Conservation (phyloP, 805 yeast genomes). For the Ogataea saltuana region DNA sequence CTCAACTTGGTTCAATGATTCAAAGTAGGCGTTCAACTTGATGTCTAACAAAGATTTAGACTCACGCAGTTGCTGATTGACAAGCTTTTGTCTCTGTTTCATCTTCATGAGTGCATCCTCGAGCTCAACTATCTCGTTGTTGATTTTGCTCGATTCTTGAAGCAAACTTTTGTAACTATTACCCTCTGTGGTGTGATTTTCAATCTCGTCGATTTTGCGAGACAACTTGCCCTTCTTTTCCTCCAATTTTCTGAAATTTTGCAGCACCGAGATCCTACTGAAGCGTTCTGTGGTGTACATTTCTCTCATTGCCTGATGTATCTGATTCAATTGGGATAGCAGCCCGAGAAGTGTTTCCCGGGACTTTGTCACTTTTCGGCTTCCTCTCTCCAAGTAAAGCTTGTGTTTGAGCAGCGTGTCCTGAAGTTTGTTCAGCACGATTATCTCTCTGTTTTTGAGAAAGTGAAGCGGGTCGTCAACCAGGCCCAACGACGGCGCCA, state of each 20-base stretch:
- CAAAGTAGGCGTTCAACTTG: slow-evolving; percentile 45
- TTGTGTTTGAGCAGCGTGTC: slow-evolving; percentile 32
- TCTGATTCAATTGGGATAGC: slow-evolving; percentile 42
- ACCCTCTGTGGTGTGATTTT: slow-evolving; percentile 44
- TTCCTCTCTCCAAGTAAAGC: slow-evolving; percentile 36
- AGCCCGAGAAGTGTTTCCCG: slow-evolving; percentile 34
- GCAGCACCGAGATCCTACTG: slow-evolving; percentile 30
- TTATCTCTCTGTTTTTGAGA: slow-evolving; percentile 34
- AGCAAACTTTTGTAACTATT: slow-evolving; percentile 39
- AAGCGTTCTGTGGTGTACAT: slow-evolving; percentile 42
- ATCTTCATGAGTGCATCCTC: slow-evolving; percentile 38
- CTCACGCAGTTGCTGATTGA: slow-evolving; percentile 42
- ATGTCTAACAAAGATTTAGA: slow-evolving; percentile 54
- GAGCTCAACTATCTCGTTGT: slow-evolving; percentile 40
- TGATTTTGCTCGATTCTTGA: slow-evolving; percentile 36
- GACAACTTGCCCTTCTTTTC: slow-evolving; percentile 37
- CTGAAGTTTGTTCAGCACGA: slow-evolving; percentile 28
- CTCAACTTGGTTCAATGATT: slow-evolving; percentile 31
- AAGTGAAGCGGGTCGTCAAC: slow-evolving; percentile 37
- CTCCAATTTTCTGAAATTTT: slow-evolving; percentile 44
- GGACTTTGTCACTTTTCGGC: slow-evolving; percentile 33
- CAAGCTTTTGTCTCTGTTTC: slow-evolving; percentile 36
- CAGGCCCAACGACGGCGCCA: slow-evolving; percentile 24
- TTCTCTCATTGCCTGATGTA: slow-evolving; percentile 46
- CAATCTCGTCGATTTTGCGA: slow-evolving; percentile 39